Percentiles rank a stretch among this genome's conserved stretches.
Conservation (phyloP, 345 rosid species). For the Salix dunnii region DNA sequence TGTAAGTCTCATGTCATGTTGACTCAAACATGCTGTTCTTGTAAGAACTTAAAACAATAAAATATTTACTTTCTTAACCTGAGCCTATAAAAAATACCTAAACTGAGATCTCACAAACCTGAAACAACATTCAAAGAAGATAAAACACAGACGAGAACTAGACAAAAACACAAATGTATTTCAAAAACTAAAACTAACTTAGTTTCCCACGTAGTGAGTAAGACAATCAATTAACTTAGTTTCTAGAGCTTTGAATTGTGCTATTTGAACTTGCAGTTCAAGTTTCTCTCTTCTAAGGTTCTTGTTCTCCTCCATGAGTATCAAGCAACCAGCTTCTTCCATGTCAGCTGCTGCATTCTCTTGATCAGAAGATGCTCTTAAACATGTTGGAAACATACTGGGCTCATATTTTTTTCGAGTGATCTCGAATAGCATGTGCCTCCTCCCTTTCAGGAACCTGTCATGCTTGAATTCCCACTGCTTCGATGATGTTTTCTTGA, state of each 20-base stretch:
- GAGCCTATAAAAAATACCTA: too few species aligned
- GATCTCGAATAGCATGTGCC: constrained; percentile 48
- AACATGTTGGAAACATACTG: constrained; percentile 42
- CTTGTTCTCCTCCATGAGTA: constrained; percentile 42
- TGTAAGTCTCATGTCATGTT: too few species aligned
- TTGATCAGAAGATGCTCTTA: constrained; percentile 32
- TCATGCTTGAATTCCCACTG: constrained; percentile 63
- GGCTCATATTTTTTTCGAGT: constrained; percentile 45
- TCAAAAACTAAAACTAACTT: too few species aligned
- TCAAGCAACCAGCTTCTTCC: not conserved
- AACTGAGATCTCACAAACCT: too few species aligned
- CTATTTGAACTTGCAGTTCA: constrained; percentile 42
- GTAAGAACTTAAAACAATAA: too few species aligned
- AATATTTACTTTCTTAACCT: too few species aligned
- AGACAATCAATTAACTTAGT: constrained; percentile 42
- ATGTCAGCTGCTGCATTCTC: not conserved
- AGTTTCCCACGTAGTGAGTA: constrained; percentile 25
- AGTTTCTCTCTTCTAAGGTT: constrained; percentile 38
- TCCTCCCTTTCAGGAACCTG: constrained; percentile 44
- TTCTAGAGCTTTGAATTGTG: constrained; percentile 42
- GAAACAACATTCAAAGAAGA: too few species aligned
- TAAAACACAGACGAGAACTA: too few species aligned
- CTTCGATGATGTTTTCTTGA: constrained; percentile 55
- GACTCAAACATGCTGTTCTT: too few species aligned
- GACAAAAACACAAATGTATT: not conserved